Conservation (phyloP, 1,284 basidiomycete genomes). For the Leccinum subfulvum region DNA sequence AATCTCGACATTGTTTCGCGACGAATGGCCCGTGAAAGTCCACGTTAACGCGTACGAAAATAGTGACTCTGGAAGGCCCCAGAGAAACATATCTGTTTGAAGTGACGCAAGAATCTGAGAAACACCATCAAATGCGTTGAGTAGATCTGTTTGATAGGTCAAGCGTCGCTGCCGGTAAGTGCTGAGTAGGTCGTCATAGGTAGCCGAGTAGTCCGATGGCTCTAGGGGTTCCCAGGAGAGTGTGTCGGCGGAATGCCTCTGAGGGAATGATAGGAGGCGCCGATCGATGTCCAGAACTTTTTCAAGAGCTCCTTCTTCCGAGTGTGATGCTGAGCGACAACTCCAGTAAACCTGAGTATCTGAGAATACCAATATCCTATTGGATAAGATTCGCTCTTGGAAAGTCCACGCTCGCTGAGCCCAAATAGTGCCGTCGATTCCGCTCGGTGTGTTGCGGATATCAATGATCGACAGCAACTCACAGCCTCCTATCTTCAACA, state of each 20-base stretch:
- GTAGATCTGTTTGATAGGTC: slow-evolving; percentile 14
- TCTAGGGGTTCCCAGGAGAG: slow-evolving; percentile 8
- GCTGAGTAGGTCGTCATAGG: slow-evolving; percentile 7
- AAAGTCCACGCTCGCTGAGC: slow-evolving; percentile 24
- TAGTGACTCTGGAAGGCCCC: slow-evolving; percentile 20
- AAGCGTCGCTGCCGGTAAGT: slow-evolving; percentile 16
- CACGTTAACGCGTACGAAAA: slow-evolving; percentile 18
- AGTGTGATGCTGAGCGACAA: slow-evolving; percentile 14
- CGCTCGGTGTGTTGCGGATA: not conserved
- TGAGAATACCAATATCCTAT: slow-evolving; percentile 22
- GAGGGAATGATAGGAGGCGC: slow-evolving; percentile 4
- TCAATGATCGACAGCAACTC: slow-evolving; percentile 19
- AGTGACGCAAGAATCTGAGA: slow-evolving; percentile 5
- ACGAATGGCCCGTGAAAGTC: slow-evolving; percentile 4
- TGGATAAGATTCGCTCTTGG: slow-evolving; percentile 22
- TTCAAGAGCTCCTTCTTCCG: slow-evolving; percentile 13
- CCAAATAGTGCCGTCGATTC: slow-evolving; percentile 16
- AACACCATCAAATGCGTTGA: slow-evolving; percentile 18
- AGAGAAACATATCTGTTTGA: slow-evolving; percentile 19
- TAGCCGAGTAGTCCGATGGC: not conserved
- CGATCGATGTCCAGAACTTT: not conserved
- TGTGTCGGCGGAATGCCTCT: not conserved
- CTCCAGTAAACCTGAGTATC: slow-evolving; percentile 22
- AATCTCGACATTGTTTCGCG: slow-evolving; percentile 9
- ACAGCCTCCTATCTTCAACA: slow-evolving; percentile 6